Evolutionary conservation across 768 basidiomycete species (phyloP), one percentile per base, ranked within the genome.

Genomic region (Baorangia bicolor): DNA sequence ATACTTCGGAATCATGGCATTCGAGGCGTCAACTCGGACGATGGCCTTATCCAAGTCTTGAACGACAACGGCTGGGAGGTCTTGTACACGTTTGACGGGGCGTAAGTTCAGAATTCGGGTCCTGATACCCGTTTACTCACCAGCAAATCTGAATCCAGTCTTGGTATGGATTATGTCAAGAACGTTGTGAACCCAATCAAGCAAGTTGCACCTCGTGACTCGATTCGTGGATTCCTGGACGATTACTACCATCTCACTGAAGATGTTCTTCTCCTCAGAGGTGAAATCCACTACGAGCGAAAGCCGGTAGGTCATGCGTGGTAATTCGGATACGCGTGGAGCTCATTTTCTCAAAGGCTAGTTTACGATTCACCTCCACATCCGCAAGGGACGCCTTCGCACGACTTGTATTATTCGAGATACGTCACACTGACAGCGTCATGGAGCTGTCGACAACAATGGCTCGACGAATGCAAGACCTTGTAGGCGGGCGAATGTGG

Each of bases 91-190:
- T 77, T 69, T 44, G 68, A 73, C 5, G 77, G 77, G 49, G 68
- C 70, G 76, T 77, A 54, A 68, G 76, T 69, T 21, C 8, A 23
- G 21, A 14, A 14, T 20, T 41, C 3, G 6, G 44, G 11, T 37
- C 27, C 11, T 21, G 27, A 31, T 31, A 7, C 13, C 49, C 35
- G 20, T 42, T 47, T 28, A 5, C 55, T 69, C 23, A 69, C 37
- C 30, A 27, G 39, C 23, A 58, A 23, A 28, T 23, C 11, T 10
- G 13, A 41, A 56, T 12, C 16, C 50, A 79, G 78, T 33, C 64
- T 72, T n/a, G 71, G 75, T 18, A 74, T 77, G 75, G 78, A 79
- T 21, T 75, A 59, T 57, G 70, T 76, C 23, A 77, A 79, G 61
- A 73, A 74, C 20, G 75, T 78, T 33, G 73, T 75, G 12, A 63